These are phyloP conservation scores for Beauveria varroae DNA, from an alignment of 2,329 filamentous ascomycete species.

Conservation along the genomic window DNA sequence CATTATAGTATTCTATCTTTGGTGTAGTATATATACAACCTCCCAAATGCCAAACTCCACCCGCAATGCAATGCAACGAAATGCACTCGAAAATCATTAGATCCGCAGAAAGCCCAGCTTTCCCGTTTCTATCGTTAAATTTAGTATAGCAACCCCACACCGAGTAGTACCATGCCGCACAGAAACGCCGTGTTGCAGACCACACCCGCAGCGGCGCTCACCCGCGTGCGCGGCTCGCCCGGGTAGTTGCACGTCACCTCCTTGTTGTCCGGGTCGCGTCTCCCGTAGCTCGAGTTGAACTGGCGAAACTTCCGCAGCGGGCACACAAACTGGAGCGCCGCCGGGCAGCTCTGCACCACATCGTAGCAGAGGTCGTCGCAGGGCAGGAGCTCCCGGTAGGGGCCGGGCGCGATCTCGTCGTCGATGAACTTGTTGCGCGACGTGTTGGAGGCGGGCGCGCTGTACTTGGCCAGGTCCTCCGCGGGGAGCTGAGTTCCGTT, in stretches of 20 bases:
- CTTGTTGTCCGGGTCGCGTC: conserved; percentile 17
- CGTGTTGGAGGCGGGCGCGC: conserved; percentile 24
- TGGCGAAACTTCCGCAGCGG: conserved; percentile 38
- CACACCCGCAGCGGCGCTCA: background rate
- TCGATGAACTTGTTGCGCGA: conserved; percentile 73
- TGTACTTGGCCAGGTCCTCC: conserved; percentile 14
- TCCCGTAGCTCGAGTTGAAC: conserved; percentile 30
- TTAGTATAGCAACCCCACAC: background rate
- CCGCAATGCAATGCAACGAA: background rate
- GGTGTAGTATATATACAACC: background rate
- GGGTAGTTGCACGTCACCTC: conserved; percentile 31
- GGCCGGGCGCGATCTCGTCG: conserved; percentile 63
- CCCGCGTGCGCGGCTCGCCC: conserved; percentile 26
- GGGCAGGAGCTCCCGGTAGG: conserved; percentile 88
- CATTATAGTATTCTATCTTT: background rate
- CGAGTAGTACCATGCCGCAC: background rate
- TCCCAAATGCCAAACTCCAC: background rate
- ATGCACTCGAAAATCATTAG: background rate
- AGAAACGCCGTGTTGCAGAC: background rate
- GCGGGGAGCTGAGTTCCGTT: conserved; percentile 53
- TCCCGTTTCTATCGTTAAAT: background rate
- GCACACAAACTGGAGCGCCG: conserved; percentile 67
- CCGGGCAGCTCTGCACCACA: conserved; percentile 77
- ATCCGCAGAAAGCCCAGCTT: background rate
- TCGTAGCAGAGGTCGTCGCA: conserved; percentile 84